Evolutionary conservation across 306 rosid genomes (phyloP), one percentile per base, ranked within the genome.

Genomic region (Cicer judaicum): DNA sequence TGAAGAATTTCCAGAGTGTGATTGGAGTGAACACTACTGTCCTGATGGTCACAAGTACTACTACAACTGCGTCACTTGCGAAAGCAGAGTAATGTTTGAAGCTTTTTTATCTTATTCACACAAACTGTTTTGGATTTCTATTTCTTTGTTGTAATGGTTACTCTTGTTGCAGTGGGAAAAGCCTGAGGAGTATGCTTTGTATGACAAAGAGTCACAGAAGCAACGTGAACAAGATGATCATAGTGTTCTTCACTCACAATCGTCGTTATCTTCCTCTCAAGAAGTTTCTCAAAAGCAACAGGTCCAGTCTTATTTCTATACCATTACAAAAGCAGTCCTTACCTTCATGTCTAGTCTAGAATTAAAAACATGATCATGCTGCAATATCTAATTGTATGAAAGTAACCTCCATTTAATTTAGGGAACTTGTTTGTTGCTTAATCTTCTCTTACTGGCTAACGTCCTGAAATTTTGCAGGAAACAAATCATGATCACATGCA

Each of bases 1-100:
- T 44, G 86, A 87, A 64, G 83, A 77, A 63, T 10, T 49, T 83
- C 77, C 83, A 53, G 98, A 89, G 43, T 88, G 91, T 85, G 93
- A 92, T 71, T 94, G 99, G 99, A 92, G 97, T 70, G 95, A 92
- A 81, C 95, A 88, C 72, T 85, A 82, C 72, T 92, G 95, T 77
- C 97, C 97, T 39, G 97, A 94, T 57, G 97, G 96, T 68, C 10
- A 85, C 81, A 82, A 78, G 78, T 93, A 93, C 82, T 93, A 88
- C 79, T 90, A 86, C 73, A 90, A 94, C 59, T 88, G 92, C 77
- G 85, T 81, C 79, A 87, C 93, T 77, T 86, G 76, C 74, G 97
- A 94, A 88, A 94, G 99, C 86, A 78, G 71, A 73, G 99, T 94
- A 87, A 77, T 84, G 74, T 76, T 76, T 70, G 79, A 76, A 39